A percentile compares a stretch with the other conserved stretches of the same genome.
These are phyloP conservation scores for Russula griseocarnosa DNA, from an alignment of 768 basidiomycete genomes.

Conservation along the genomic window DNA sequence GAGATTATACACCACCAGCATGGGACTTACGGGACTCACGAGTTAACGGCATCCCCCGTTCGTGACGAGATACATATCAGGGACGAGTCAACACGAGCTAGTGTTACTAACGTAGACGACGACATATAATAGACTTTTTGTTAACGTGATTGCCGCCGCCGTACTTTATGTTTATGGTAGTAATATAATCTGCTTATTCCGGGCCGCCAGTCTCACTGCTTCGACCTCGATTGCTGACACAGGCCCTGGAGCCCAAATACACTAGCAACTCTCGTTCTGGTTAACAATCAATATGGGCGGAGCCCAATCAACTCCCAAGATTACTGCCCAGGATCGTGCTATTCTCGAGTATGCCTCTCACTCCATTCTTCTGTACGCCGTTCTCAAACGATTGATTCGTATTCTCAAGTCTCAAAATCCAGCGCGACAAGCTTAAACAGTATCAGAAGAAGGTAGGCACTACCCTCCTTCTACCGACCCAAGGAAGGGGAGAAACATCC, in stretches of 20 bases:
- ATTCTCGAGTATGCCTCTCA: constrained; percentile 76
- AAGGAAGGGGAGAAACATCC: not conserved
- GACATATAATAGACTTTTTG: not conserved
- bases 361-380: constrained; percentile 28
- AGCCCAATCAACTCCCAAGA: constrained; percentile 75
- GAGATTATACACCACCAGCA: not conserved
- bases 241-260: not conserved
- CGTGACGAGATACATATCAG: not conserved
- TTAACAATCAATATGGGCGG: constrained; percentile 50
- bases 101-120: not conserved
- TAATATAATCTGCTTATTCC: not conserved
- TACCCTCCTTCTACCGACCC: not conserved
- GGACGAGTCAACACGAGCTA: not conserved
- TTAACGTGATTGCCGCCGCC: not conserved
- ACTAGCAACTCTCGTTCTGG: not conserved
- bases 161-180: not conserved
- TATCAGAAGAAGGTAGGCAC: constrained; percentile 85
- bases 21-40: not conserved
- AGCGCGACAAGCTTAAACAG: constrained; percentile 91
- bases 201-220: not conserved
- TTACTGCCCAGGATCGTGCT: constrained; percentile 90
- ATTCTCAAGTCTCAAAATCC: constrained; percentile 75
- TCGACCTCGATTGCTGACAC: no score
- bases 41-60: not conserved
- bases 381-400: constrained; percentile 30